phyloP scores from a whole-genome alignment of 306 rosid species.

The Corylus heterophylla region DNA sequence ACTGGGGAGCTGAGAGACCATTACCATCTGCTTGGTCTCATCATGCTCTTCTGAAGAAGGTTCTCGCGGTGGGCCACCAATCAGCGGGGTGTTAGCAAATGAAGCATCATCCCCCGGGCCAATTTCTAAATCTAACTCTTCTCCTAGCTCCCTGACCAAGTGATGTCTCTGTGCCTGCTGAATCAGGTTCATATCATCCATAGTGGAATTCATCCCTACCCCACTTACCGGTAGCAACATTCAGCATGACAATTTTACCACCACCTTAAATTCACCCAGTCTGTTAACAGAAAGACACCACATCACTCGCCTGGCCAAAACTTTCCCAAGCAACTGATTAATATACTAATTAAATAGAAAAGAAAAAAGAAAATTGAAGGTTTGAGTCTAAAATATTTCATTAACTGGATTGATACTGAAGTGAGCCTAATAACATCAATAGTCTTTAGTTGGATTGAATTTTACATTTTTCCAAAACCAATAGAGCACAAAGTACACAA shows the following conservation, averaged over 20 bases:
- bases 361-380: slow-evolving; percentile 13
- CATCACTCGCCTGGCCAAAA: not conserved
- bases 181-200: slow-evolving; percentile 94
- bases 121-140: slow-evolving; percentile 95
- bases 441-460: slow-evolving; percentile 12
- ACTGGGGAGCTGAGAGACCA: slow-evolving; percentile 77
- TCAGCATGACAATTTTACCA: slow-evolving; percentile 74
- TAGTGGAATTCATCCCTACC: slow-evolving; percentile 80
- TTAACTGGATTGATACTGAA: not conserved
- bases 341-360: not conserved
- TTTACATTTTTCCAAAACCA: slow-evolving; percentile 9
- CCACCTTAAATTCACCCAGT: slow-evolving; percentile 27
- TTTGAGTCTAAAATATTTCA: not conserved
- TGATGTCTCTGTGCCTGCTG: slow-evolving; percentile 97
- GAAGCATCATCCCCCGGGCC: slow-evolving; percentile 97
- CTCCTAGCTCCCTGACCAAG: slow-evolving; percentile 87
- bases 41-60: slow-evolving; percentile 78
- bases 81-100: slow-evolving; percentile 71
- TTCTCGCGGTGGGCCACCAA: slow-evolving; percentile 69
- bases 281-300: slow-evolving; percentile 21
- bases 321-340: not conserved
- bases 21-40: slow-evolving; percentile 77
- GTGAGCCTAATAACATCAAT: slow-evolving; percentile 23
- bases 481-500: not conserved
- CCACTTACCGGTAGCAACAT: slow-evolving; percentile 72